A percentile compares a stretch with the other conserved stretches of the same genome.
phyloP scores from a whole-genome alignment of 2,329 filamentous ascomycete species.

The Coniella lustricola region DNA sequence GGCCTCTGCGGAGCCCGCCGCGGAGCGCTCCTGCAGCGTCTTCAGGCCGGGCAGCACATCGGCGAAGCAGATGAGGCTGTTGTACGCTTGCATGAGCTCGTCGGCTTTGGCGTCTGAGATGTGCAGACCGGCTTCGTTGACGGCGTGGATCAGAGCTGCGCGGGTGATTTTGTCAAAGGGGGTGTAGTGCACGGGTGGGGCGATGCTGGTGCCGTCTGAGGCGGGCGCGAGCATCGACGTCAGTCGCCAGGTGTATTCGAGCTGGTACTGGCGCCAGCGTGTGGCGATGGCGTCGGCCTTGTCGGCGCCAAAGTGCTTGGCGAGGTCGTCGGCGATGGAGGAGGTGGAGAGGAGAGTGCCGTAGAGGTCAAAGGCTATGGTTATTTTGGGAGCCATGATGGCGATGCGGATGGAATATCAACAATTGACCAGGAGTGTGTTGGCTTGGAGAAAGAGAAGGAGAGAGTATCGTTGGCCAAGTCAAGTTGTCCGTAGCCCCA shows the following conservation, averaged over 20 bases:
- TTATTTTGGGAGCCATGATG: conserved; percentile 19
- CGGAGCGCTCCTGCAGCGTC: conserved; percentile 49
- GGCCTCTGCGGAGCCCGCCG: conserved; percentile 35
- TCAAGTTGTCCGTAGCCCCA: no score
- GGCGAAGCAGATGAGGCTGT: conserved; percentile 43
- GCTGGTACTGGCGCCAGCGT: conserved; percentile 61
- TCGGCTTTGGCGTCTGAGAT: conserved; percentile 5
- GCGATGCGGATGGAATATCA: neutral
- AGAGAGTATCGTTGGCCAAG: no score
- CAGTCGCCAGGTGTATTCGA: conserved; percentile 71
- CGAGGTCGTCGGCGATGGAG: conserved; percentile 56
- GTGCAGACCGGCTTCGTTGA: conserved; percentile 34
- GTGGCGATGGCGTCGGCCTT: conserved; percentile 50
- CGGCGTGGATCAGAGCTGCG: conserved; percentile 1
- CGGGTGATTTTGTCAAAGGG: conserved; percentile 7
- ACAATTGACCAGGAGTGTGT: neutral
- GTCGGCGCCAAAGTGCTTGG: conserved; percentile 44
- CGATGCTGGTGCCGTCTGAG: no score
- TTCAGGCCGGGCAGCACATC: conserved; percentile 55
- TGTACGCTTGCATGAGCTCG: conserved; percentile 32
- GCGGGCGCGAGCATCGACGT: conserved; percentile 57
- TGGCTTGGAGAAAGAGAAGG: no score
- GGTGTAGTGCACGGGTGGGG: conserved; percentile 27
- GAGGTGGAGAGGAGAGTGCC: conserved; percentile 67
- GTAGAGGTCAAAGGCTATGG: conserved; percentile 70